phyloP scores from a whole-genome alignment of 139 green algal species.

The Chlorella vulgaris region DNA sequence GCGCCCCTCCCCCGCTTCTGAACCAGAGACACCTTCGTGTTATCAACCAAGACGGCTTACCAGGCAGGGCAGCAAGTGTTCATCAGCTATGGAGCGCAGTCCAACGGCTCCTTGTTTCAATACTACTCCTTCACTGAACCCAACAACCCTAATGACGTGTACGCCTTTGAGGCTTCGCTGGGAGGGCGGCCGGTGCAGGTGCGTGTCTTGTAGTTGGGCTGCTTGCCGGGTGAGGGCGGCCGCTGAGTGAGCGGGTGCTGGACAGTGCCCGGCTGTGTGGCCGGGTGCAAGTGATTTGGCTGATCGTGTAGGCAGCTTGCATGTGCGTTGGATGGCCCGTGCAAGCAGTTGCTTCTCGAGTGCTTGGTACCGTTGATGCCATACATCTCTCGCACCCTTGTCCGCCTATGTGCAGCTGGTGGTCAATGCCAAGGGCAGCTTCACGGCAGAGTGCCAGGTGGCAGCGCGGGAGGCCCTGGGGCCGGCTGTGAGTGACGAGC shows the following conservation, averaged over 20 bases:
- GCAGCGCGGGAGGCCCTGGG: neutral
- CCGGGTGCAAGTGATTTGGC: too few species aligned
- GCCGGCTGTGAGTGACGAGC: neutral
- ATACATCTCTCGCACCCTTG: neutral
- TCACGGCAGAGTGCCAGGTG: slow-evolving; percentile 30
- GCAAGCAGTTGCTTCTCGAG: too few species aligned
- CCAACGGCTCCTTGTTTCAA: slow-evolving; percentile 64
- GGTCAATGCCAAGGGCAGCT: slow-evolving; percentile 35
- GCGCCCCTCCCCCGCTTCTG: neutral
- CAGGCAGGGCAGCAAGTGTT: slow-evolving; percentile 45
- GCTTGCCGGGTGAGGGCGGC: neutral
- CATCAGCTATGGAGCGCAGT: slow-evolving; percentile 57
- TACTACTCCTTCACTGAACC: slow-evolving; percentile 66
- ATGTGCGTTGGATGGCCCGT: too few species aligned
- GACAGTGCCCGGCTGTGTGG: too few species aligned
- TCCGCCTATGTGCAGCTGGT: slow-evolving; percentile 3
- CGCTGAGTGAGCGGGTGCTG: too few species aligned
- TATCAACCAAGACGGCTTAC: slow-evolving; percentile 18
- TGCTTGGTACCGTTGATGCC: too few species aligned
- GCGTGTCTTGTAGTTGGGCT: neutral
- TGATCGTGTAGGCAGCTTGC: too few species aligned
- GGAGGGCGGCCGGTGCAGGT: slow-evolving; percentile 8
- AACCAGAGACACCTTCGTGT: slow-evolving; percentile 45
- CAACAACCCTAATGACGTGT: slow-evolving; percentile 51
- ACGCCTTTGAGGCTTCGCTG: slow-evolving; percentile 12